These are phyloP conservation scores for Gossypium mustelinum DNA, from an alignment of 345 rosid genomes.

Conservation along the genomic window DNA sequence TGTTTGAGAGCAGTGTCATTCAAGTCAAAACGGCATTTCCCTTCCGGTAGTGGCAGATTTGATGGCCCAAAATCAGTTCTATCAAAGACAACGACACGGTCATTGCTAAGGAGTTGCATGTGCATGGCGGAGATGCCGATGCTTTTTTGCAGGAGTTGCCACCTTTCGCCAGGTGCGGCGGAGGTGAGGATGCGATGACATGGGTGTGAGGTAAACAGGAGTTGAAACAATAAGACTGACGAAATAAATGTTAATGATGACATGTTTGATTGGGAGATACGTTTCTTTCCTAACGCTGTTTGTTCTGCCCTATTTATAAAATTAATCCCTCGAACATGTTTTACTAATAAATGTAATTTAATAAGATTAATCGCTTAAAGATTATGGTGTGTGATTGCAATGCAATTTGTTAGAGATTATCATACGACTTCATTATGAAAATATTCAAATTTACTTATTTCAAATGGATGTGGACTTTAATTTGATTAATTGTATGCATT, in stretches of 20 bases:
- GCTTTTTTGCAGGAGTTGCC: slow-evolving; percentile 53
- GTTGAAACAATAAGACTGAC: slow-evolving; percentile 20
- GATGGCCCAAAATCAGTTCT: slow-evolving; percentile 72
- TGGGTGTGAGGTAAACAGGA: slow-evolving; percentile 17
- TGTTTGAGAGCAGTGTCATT: slow-evolving; percentile 30
- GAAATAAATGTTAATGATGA: neutral
- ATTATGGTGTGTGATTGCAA: too few relatives aligned
- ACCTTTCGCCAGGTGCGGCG: slow-evolving; percentile 51
- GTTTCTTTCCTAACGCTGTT: neutral
- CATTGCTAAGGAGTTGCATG: slow-evolving; percentile 77
- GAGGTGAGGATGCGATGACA: slow-evolving; percentile 11
- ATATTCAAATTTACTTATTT: too few relatives aligned
- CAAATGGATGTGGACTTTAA: too few relatives aligned
- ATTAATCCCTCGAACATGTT: neutral
- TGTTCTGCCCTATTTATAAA: neutral
- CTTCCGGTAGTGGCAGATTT: slow-evolving; percentile 54
- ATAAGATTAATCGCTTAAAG: neutral
- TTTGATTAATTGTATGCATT: too few relatives aligned
- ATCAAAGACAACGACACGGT: slow-evolving; percentile 70
- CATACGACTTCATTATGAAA: too few relatives aligned
- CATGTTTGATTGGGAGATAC: neutral
- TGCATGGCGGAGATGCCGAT: slow-evolving; percentile 81
- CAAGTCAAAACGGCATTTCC: slow-evolving; percentile 54
- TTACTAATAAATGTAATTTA: neutral
- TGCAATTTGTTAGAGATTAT: too few relatives aligned